Conservation (phyloP, 305 asterid genomes). For the Fraxinus latifolia region DNA sequence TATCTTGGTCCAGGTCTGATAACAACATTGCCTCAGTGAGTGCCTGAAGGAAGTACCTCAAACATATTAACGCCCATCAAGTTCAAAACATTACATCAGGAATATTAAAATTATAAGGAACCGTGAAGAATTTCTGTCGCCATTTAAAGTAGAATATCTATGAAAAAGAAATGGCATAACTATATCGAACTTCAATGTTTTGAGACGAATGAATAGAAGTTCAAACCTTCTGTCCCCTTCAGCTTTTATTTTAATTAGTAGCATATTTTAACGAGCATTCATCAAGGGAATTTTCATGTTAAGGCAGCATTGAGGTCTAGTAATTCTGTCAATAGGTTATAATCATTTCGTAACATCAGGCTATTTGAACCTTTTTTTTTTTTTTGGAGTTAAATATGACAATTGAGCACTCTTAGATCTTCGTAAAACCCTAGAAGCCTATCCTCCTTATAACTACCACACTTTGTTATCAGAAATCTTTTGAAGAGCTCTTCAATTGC, state of each 20-base stretch:
- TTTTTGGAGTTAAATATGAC: background rate
- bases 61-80: slow-evolving; percentile 19
- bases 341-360: background rate
- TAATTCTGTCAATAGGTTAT: background rate
- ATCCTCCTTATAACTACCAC: background rate
- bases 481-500: background rate
- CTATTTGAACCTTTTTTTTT: background rate
- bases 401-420: background rate
- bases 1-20: slow-evolving; percentile 85
- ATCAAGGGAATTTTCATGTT: background rate
- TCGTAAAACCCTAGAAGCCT: background rate
- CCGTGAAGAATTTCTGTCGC: background rate
- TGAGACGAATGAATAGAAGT: background rate
- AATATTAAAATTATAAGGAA: background rate
- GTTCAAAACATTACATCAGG: background rate
- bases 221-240: background rate
- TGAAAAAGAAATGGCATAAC: background rate
- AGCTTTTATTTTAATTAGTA: background rate
- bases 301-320: background rate
- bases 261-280: background rate
- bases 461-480: background rate
- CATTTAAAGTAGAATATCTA: background rate
- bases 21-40: slow-evolving; percentile 90
- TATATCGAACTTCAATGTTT: background rate
- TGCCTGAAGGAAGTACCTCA: slow-evolving; percentile 53